Percentiles rank a stretch among this genome's conserved stretches.
These are phyloP conservation scores for Lenzites betulinus DNA, from an alignment of 768 basidiomycete species.

Conservation along the genomic window DNA sequence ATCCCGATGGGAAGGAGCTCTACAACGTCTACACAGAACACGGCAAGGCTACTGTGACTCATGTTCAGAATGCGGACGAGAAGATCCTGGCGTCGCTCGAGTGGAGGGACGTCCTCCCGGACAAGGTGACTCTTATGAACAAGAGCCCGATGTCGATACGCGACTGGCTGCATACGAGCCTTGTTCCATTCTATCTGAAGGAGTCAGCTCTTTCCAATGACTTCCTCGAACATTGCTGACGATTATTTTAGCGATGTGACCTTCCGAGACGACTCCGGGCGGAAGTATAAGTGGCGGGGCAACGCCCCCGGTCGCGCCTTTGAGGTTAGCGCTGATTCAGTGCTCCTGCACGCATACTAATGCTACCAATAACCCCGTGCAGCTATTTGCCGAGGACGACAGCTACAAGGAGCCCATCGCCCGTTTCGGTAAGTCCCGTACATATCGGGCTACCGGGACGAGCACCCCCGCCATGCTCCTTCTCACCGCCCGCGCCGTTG, in stretches of 20 bases:
- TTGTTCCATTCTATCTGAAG: slow-evolving; percentile 38
- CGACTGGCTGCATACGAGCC: slow-evolving; percentile 44
- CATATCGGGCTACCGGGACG: too few species aligned
- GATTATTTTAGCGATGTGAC: slow-evolving; percentile 38
- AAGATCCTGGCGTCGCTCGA: slow-evolving; percentile 40
- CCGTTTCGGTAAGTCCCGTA: slow-evolving; percentile 36
- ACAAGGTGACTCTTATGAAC: slow-evolving; percentile 40
- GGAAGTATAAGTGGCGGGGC: slow-evolving; percentile 46
- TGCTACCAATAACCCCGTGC: too few species aligned
- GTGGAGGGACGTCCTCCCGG: slow-evolving; percentile 42
- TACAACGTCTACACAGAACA: slow-evolving; percentile 42
- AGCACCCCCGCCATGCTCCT: slow-evolving; percentile 38
- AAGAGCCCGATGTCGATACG: slow-evolving; percentile 34
- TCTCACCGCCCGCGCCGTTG: slow-evolving; percentile 35
- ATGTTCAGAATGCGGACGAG: slow-evolving; percentile 36
- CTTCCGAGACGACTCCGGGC: slow-evolving; percentile 37
- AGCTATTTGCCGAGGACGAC: slow-evolving; percentile 41
- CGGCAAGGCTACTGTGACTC: slow-evolving; percentile 35
- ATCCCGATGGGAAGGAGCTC: slow-evolving; percentile 34
- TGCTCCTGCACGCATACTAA: too few species aligned
- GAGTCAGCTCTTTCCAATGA: too few species aligned
- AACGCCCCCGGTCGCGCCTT: slow-evolving; percentile 37
- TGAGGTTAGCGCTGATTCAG: slow-evolving; percentile 35
- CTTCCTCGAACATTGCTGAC: too few species aligned
- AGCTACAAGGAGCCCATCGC: slow-evolving; percentile 38